These are phyloP conservation scores for Simplicillium sp. DNA, from an alignment of 2,329 filamentous ascomycete genomes.

Conservation along the genomic window DNA sequence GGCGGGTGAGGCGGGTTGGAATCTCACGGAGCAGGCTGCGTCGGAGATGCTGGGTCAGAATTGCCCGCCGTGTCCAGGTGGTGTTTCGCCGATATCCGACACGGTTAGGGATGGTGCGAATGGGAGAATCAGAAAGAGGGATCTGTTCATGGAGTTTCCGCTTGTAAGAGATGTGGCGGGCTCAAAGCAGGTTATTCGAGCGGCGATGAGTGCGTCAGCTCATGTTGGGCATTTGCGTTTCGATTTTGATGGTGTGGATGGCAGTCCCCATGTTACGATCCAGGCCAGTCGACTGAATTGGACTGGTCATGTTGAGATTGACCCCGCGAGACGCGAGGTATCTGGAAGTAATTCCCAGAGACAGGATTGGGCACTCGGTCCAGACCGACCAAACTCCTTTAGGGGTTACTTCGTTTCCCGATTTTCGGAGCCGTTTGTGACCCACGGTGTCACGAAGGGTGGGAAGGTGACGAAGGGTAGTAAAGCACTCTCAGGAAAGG, in stretches of 20 bases:
- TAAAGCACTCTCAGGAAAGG: slow-evolving; percentile 19
- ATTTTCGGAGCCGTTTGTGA: slow-evolving; percentile 30
- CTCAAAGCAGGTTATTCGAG: slow-evolving; percentile 13
- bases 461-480: slow-evolving; percentile 13
- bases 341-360: slow-evolving; percentile 33
- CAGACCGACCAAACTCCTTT: slow-evolving; percentile 28
- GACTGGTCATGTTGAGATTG: slow-evolving; percentile 31
- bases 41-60: slow-evolving; percentile 25
- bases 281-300: slow-evolving; percentile 34
- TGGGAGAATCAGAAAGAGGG: slow-evolving; percentile 22
- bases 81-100: not conserved
- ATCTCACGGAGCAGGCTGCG: slow-evolving; percentile 21
- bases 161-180: not conserved
- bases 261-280: slow-evolving; percentile 24
- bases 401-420: slow-evolving; percentile 35
- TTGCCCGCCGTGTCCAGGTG: slow-evolving; percentile 25
- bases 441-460: slow-evolving; percentile 23
- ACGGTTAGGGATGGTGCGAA: slow-evolving; percentile 26
- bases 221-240: slow-evolving; percentile 31
- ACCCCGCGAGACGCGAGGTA: slow-evolving; percentile 24
- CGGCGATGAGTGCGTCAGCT: slow-evolving; percentile 29
- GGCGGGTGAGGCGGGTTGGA: slow-evolving; percentile 19
- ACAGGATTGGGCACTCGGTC: slow-evolving; percentile 35
- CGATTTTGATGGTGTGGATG: slow-evolving; percentile 19
- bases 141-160: slow-evolving; percentile 2